These are phyloP conservation scores for Pseudoturritis turrita DNA, from an alignment of 345 rosid genomes.

Conservation along the genomic window DNA sequence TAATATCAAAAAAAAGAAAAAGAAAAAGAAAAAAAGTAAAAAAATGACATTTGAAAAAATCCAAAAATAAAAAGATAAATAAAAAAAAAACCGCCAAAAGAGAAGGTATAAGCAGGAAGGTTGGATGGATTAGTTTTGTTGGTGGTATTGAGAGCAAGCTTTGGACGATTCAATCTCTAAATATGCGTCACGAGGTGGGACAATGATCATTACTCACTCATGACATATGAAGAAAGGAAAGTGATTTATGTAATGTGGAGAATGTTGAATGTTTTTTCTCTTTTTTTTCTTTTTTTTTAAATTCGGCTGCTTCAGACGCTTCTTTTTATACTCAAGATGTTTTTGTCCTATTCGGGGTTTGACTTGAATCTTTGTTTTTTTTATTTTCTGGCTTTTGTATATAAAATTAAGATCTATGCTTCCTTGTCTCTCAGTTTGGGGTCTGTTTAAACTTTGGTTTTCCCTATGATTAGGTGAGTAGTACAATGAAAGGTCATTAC, in stretches of 20 bases:
- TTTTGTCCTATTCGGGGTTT: not conserved
- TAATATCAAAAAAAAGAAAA: not conserved
- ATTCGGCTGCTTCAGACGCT: constrained; percentile 12
- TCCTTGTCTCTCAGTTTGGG: too few species aligned
- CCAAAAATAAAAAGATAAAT: not conserved
- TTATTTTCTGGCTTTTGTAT: constrained; percentile 2
- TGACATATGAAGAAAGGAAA: constrained; percentile 5
- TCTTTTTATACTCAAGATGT: not conserved
- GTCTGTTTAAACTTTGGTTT: not conserved
- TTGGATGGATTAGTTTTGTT: constrained; percentile 9
- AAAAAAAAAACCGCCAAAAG: not conserved
- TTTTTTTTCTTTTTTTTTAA: not conserved
- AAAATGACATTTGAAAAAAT: constrained; percentile 1
- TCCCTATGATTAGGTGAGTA: not conserved
- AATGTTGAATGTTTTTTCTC: not conserved
- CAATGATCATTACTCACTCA: constrained; percentile 14
- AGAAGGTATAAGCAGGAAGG: not conserved
- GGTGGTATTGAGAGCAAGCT: not conserved
- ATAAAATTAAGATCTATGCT: not conserved
- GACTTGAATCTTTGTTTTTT: constrained; percentile 13
- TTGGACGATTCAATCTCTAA: not conserved
- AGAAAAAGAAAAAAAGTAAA: not conserved
- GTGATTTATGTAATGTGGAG: not conserved
- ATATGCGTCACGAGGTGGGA: not conserved
- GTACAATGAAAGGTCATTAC: not conserved